Base-by-base conservation (phyloP, 129 eudicot genomes). In the Pseudognaphalium luteoalbum region DNA sequence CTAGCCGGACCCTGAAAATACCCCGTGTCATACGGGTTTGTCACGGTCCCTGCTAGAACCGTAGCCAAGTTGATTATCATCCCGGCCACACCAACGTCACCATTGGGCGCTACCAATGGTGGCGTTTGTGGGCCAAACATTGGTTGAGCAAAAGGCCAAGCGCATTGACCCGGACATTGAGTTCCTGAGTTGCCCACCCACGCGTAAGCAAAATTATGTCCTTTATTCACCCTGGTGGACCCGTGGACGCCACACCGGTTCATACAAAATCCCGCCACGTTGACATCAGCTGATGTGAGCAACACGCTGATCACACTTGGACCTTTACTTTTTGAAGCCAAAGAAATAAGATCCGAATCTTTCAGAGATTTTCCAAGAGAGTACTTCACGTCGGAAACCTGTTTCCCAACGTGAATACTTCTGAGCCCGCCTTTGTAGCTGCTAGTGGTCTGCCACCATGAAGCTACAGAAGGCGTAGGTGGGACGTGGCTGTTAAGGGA, bases 131-230 rank as follows among this genome's bases (percentile, higher is more conserved):
- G 96, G 14, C 97, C 97, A 68, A 64, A 84, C 19, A 85, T 41
- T 21, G 92, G 97, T 64, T 89, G 87, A 21, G 82, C 85, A 52
- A 89, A 91, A 3, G 97, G 97, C 97, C 97, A 92, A 0, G 97
- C 96, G 63, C 97, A 92, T 70, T 83, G 84, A 73, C 96, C 97
- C 20, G 97, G 96, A 58, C 97, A 92, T 75, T 85, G 90, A 8
- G 78, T 87, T 58, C 66, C 96, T 34, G 97, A 79, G 86, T 92
- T 89, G 22, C 97, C 96, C 39, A 92, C 97, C 97, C 97, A 92
- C 0, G 87, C 87, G 56, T 86, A 92, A 0, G 93, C 87, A 22
- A 71, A 87, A 30, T 78, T 78, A 34, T 72, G 76, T 3, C 79
- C 71, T 57, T 74, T 78, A 28, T 52, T 74, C 7, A 77, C 74